Conservation (phyloP, 1,284 basidiomycete genomes). For the Fistulinella staudtii region DNA sequence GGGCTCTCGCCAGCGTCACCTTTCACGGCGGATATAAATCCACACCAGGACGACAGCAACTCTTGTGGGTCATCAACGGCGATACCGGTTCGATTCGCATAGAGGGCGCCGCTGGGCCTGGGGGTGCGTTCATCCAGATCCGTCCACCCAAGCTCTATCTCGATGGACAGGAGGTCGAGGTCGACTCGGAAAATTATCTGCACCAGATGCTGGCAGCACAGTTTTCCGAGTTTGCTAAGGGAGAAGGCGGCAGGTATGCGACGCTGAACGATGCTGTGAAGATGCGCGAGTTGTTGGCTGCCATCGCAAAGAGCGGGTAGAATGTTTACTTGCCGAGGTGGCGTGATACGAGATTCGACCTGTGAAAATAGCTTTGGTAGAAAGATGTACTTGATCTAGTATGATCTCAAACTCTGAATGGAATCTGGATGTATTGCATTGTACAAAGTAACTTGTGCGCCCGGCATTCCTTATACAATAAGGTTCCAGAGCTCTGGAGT, state of each 20-base stretch:
- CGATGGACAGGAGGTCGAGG: constrained; percentile 7
- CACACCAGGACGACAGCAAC: constrained; percentile 12
- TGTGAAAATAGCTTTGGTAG: too few relatives aligned
- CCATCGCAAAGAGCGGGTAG: constrained; percentile 1
- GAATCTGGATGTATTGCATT: too few relatives aligned
- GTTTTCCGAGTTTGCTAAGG: constrained; percentile 15
- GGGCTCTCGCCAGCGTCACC: constrained; percentile 8
- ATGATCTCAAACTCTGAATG: too few relatives aligned
- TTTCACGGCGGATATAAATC: constrained; percentile 14
- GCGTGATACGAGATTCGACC: background rate
- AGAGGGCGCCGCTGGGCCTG: constrained; percentile 1
- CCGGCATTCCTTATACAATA: too few relatives aligned
- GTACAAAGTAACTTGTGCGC: too few relatives aligned
- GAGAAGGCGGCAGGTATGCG: constrained; percentile 10
- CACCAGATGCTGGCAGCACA: constrained; percentile 1
- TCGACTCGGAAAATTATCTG: constrained; percentile 7
- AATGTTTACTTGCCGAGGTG: too few relatives aligned
- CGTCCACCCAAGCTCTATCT: constrained; percentile 13
- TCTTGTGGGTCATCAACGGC: constrained; percentile 15
- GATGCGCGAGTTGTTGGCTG: constrained; percentile 5
- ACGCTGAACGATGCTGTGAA: constrained; percentile 13
- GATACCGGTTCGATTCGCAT: constrained; percentile 13
- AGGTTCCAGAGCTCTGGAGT: too few relatives aligned
- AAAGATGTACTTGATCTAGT: too few relatives aligned
- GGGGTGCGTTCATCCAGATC: constrained; percentile 5